Base-by-base conservation (phyloP, 2,329 filamentous ascomycete species). In the Stagonosporopsis chrysanthemi region DNA sequence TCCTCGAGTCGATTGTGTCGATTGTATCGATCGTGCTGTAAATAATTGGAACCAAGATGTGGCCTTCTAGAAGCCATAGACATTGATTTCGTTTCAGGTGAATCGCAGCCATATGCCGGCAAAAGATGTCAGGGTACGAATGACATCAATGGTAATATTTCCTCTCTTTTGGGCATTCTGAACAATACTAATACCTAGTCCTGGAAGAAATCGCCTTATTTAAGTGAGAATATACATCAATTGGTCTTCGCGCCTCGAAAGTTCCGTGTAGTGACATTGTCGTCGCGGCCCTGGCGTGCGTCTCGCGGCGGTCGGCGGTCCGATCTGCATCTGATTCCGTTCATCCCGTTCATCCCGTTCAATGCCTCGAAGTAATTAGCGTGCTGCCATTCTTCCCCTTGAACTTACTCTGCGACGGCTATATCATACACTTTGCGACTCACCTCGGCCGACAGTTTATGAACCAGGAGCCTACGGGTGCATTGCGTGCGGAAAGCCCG, bases 371-470 rank as follows among this genome's bases (percentile, higher is more conserved):
- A 19, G 26, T 7, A 28, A 11, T 6, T 28, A 6, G 40, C 24
- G 24, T 35, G 26, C 22, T 15, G 22, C 40, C 26, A 29, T n/a
- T 44, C 28, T 44, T 17, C 38, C 43, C 22, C 46, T 22, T 33
- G 45, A 33, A 24, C 43, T 19, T 45, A 14, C 31, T 36, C 2
- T 26, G n/a, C 9, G 17, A 23, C 47, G 7, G 19, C 40, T 50
- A 38, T 40, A 29, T 35, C 46, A 39, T 7, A 45, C 33, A 45
- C 35, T 33, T 41, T 23, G 26, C 35, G 15, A 22, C 44, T 33
- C n/a, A 28, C 52, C 33, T 56, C 46, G 46, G 41, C 46, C 46
- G 33, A 50, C 35, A 29, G n/a, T 49, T 14, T 19, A 24, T 14
- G 14, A 1, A 12, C 12, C 29, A 38, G 29, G 39, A 35, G 29